A percentile compares a stretch with the other conserved stretches of the same genome.
Evolutionary conservation across 192 early-diverging fungal genomes (phyloP).

Genomic region (Cetraspora pellucida): DNA sequence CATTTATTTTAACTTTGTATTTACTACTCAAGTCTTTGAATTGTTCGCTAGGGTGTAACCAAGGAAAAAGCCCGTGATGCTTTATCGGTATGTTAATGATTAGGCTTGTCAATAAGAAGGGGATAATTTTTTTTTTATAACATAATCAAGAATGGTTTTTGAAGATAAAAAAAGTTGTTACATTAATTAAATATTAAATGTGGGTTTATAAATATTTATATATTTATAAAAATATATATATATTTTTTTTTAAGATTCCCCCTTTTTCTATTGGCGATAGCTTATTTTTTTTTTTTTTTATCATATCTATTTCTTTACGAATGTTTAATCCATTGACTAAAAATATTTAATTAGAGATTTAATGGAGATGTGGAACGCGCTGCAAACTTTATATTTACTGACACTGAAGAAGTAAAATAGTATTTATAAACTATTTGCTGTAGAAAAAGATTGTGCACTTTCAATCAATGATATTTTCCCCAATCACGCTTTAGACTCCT

Average conservation of each 20-base stretch:
- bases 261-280: background rate
- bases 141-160: too few relatives aligned
- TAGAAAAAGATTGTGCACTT: background rate
- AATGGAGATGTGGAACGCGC: conserved; percentile 6
- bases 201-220: too few relatives aligned
- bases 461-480: background rate
- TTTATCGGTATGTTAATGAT: background rate
- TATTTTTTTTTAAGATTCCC: background rate
- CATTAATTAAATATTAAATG: too few relatives aligned
- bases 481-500: too few relatives aligned
- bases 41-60: background rate
- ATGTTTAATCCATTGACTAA: too few relatives aligned
- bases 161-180: too few relatives aligned
- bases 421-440: background rate
- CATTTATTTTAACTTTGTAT: too few relatives aligned
- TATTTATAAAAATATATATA: background rate
- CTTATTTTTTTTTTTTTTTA: background rate
- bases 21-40: background rate
- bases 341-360: background rate
- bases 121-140: too few relatives aligned
- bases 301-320: background rate
- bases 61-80: background rate
- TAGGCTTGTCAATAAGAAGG: too few relatives aligned
- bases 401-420: background rate
- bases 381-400: background rate